These are phyloP conservation scores for Monosporascus sp. DNA, from an alignment of 2,329 filamentous ascomycete species.

Conservation along the genomic window DNA sequence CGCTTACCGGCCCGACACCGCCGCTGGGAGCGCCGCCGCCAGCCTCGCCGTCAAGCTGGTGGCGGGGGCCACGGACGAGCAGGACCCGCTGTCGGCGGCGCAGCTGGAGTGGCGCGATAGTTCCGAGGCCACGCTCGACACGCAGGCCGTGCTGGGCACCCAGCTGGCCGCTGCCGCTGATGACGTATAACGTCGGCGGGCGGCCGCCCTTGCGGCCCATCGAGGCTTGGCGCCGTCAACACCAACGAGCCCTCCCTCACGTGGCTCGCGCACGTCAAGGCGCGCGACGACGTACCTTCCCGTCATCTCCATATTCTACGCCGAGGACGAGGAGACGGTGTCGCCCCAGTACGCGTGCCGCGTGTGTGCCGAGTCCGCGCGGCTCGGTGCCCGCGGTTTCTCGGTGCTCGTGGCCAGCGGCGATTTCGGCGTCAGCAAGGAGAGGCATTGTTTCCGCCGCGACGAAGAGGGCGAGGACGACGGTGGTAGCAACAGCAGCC, in stretches of 20 bases:
- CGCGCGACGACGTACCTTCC: conserved; percentile 49
- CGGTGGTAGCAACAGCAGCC: conserved; percentile 39
- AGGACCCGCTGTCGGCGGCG: not conserved
- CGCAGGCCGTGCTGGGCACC: not conserved
- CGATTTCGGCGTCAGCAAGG: conserved; percentile 50
- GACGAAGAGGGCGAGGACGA: conserved; percentile 32
- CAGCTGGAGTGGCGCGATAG: not conserved
- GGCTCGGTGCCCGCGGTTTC: conserved; percentile 59
- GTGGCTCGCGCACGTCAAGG: conserved; percentile 53
- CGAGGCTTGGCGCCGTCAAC: conserved; percentile 30
- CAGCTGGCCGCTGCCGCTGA: not conserved
- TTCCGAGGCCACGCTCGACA: not conserved
- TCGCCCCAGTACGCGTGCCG: conserved; percentile 51
- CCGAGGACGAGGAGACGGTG: conserved; percentile 61
- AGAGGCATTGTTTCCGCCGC: conserved; percentile 43
- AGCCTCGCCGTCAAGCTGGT: not conserved
- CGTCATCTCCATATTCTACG: conserved; percentile 61
- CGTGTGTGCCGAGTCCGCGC: conserved; percentile 57
- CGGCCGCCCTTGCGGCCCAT: not conserved
- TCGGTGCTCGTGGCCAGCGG: conserved; percentile 58
- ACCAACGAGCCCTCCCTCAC: conserved; percentile 64
- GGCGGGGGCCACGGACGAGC: not conserved
- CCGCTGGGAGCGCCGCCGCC: not conserved
- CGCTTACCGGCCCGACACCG: conserved; percentile 2
- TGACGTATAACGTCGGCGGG: not conserved